These are phyloP conservation scores for Pseudevernia furfuracea DNA, from an alignment of 495 filamentous ascomycete genomes.

Conservation along the genomic window DNA sequence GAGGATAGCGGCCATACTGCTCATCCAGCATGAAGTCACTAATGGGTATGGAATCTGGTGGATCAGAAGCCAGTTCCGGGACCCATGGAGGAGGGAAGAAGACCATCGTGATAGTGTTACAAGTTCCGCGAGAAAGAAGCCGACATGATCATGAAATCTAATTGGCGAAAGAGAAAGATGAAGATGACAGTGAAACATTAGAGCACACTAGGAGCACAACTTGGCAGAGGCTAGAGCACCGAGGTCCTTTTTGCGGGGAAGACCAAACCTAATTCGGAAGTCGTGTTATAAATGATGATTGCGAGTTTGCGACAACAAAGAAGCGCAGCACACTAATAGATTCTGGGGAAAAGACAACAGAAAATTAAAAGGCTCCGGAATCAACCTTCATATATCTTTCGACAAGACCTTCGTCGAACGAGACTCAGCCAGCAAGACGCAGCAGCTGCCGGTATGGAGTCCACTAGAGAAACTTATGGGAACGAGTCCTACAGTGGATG, in stretches of 20 bases:
- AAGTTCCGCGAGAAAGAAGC: not conserved
- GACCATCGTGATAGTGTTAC: slow-evolving; percentile 53
- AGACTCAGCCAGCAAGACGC: not conserved
- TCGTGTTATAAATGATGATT: too few species aligned
- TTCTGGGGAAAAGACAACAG: not conserved
- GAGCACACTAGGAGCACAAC: too few species aligned
- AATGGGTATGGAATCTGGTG: slow-evolving; percentile 70
- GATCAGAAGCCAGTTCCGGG: slow-evolving; percentile 57
- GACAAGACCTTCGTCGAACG: not conserved
- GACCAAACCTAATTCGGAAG: too few species aligned
- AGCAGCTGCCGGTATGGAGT: not conserved
- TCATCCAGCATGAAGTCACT: slow-evolving; percentile 76
- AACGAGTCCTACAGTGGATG: not conserved
- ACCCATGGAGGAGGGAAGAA: slow-evolving; percentile 66
- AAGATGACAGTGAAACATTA: not conserved
- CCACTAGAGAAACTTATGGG: not conserved
- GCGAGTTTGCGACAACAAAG: not conserved
- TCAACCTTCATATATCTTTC: not conserved
- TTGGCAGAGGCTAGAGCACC: too few species aligned
- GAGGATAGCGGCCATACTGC: slow-evolving; percentile 56
- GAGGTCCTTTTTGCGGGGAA: not conserved
- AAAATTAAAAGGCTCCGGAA: not conserved
- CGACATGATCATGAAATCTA: not conserved
- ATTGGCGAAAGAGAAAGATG: not conserved
- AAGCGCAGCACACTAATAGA: not conserved